These are phyloP conservation scores for Parmelia sp. DNA, from an alignment of 495 filamentous ascomycete species.

Conservation along the genomic window DNA sequence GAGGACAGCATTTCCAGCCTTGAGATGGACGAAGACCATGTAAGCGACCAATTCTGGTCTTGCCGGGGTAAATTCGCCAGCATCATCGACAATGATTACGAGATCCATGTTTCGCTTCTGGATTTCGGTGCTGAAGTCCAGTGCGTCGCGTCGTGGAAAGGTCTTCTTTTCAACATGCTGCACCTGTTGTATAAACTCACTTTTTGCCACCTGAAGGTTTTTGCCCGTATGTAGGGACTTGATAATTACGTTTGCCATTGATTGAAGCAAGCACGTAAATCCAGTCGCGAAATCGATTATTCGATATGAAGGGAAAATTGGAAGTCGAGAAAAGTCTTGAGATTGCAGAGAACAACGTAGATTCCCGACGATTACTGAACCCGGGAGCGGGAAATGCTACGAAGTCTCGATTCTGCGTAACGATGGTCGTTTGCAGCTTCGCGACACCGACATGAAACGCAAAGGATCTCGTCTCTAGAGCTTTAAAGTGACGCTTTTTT, in stretches of 20 bases:
- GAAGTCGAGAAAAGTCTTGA: not conserved
- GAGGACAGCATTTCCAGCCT: constrained; percentile 37
- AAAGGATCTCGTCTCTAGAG: not conserved
- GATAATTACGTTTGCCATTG: constrained; percentile 16
- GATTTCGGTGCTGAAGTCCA: constrained; percentile 48
- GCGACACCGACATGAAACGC: not conserved
- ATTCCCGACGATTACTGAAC: not conserved
- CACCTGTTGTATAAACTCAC: constrained; percentile 39
- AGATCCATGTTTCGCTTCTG: constrained; percentile 52
- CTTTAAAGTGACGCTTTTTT: too few species aligned
- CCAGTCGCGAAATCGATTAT: not conserved
- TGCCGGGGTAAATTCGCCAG: constrained; percentile 2
- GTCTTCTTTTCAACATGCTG: constrained; percentile 50
- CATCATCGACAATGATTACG: constrained; percentile 38
- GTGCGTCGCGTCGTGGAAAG: constrained; percentile 53
- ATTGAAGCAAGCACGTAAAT: not conserved
- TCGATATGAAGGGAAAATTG: not conserved
- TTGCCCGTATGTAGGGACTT: constrained; percentile 11
- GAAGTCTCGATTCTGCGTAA: not conserved
- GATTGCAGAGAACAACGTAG: not conserved
- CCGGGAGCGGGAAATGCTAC: not conserved
- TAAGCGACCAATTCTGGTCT: constrained; percentile 41
- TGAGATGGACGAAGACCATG: constrained; percentile 49
- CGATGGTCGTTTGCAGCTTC: not conserved
- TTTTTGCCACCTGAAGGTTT: constrained; percentile 6